Base-by-base conservation (phyloP, 1,284 basidiomycete genomes). In the Testicularia cyperi region DNA sequence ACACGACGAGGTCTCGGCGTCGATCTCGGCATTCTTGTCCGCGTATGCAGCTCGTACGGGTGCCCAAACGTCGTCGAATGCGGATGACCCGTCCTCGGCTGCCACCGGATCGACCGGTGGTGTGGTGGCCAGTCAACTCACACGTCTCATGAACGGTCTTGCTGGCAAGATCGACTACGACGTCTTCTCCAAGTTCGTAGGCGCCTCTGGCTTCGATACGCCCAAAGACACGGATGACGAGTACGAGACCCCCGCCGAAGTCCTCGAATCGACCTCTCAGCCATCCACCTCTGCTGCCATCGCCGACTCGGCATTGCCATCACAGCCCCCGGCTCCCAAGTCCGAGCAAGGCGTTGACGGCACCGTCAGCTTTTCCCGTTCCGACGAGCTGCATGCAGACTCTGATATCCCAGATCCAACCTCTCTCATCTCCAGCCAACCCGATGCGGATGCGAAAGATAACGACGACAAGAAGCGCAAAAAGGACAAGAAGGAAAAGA, bases 31-130 rank as follows among this genome's bases (percentile, higher is more conserved):
- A 14, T 64, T 64, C 21, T 43, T 64, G 20, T 14, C 49, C 1
- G 13, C 38, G 14, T 55, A 64, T 32, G 55, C 61, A 9, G 43
- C 44, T 2, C 36, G 61, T 1, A 64, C 55, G 1, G 55, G 61
- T 1, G 49, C 61, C 1, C 33, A 35, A 15, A 44, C 49, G 6
- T 13, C 33, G 1, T 19, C 38, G 0, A 29, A 33, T 25, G 20
- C 12, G 14, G 37, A 16, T 4, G 38, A 21, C 18, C 9, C 30
- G 18, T 13, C n/a, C n/a, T n/a, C n/a, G n/a, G n/a, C 38, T 0
- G 9, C 40, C 2, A 6, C 23, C 6, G 44, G 18, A 9, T 44
- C 44, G 1, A 56, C 58, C 0, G 60, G 60, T 6, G 55, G 61
- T 9, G 38, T 64, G 1, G 38, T 64, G 1, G 54, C 61, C 3